Conservation (phyloP, 371 early-diverging fungal species). For the Mucor circinelloides region DNA sequence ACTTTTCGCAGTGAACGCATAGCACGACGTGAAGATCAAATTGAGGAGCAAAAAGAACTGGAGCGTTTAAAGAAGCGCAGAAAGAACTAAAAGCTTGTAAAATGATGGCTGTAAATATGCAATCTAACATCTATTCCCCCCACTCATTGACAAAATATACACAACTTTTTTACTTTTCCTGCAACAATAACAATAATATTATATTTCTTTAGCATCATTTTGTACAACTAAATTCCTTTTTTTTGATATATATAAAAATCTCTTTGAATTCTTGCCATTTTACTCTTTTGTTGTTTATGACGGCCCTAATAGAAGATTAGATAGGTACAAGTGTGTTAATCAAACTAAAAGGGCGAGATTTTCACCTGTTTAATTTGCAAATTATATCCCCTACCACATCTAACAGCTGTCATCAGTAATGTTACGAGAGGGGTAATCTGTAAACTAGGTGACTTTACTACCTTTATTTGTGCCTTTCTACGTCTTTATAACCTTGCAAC, state of each 20-base stretch:
- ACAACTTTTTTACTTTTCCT: not conserved
- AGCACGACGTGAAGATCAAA: conserved; percentile 53
- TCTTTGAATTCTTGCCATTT: not conserved
- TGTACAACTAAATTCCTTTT: not conserved
- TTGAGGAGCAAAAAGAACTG: conserved; percentile 66
- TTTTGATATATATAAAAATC: not conserved
- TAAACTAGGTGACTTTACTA: no score
- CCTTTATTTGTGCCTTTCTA: no score
- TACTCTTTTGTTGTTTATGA: not conserved
- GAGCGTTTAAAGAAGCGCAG: conserved; percentile 67
- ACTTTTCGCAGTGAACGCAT: conserved; percentile 51
- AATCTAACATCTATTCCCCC: not conserved
- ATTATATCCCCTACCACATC: no score
- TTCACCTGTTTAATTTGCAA: no score
- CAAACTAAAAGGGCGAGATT: no score
- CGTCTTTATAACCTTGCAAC: no score
- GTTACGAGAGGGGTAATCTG: no score
- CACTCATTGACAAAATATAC: not conserved
- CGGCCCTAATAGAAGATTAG: no score
- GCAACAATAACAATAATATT: not conserved
- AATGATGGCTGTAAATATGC: not conserved
- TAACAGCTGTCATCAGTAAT: no score
- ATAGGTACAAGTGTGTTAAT: no score
- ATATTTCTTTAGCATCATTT: not conserved
- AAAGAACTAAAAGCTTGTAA: conserved; percentile 14